phyloP scores from a whole-genome alignment of 768 basidiomycete species.

The Agaricus blazei region DNA sequence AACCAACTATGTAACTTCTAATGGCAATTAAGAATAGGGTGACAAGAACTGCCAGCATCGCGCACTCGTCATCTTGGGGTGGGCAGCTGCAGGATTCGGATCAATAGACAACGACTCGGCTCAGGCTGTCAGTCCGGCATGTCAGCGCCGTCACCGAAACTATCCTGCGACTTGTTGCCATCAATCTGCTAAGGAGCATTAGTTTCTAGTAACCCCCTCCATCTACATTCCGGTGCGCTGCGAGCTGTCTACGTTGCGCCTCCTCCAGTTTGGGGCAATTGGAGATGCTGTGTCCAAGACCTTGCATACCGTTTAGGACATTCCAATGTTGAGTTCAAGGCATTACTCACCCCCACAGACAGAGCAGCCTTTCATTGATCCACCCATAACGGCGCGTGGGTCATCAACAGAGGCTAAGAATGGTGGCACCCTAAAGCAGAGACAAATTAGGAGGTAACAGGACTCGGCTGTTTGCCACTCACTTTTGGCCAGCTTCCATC shows the following conservation, averaged over 20 bases:
- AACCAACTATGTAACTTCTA: no score
- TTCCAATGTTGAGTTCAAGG: neutral
- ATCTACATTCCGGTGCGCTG: constrained; percentile 70
- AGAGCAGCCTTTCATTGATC: constrained; percentile 80
- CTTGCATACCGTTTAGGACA: constrained; percentile 28
- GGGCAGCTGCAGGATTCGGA: no score
- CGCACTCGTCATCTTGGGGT: no score
- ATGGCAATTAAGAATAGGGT: no score
- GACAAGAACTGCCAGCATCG: no score
- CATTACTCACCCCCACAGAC: constrained; percentile 81
- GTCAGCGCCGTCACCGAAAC: no score
- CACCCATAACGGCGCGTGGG: constrained; percentile 76
- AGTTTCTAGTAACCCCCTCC: constrained; percentile 42
- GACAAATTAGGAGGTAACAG: constrained; percentile 5
- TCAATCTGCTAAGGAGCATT: neutral
- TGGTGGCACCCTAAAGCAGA: constrained; percentile 72
- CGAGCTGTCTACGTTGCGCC: constrained; percentile 84
- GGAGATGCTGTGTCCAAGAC: constrained; percentile 89
- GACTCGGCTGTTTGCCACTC: constrained; percentile 15
- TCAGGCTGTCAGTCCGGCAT: no score
- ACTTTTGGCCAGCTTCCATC: constrained; percentile 98
- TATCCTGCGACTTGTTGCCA: no score
- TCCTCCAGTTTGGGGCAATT: constrained; percentile 98
- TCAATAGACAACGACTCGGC: no score
- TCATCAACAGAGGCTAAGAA: constrained; percentile 90